These are phyloP conservation scores for Nakazawaea sp. DNA, from an alignment of 805 yeast species.

Conservation along the genomic window DNA sequence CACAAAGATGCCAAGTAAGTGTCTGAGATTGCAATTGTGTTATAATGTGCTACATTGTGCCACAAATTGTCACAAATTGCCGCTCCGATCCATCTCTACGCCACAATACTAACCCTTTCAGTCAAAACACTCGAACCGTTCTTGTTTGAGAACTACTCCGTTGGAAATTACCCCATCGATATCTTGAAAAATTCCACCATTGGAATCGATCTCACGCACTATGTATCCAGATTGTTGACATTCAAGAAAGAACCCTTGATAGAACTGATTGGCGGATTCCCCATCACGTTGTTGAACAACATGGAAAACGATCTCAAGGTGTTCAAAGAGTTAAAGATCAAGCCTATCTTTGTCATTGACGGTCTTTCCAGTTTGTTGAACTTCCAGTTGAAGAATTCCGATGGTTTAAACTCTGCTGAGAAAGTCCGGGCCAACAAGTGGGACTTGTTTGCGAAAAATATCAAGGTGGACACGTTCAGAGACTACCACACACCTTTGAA, in stretches of 20 bases:
- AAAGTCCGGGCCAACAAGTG: slow-evolving; percentile 41
- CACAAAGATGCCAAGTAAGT: slow-evolving; percentile 1
- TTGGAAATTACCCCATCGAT: slow-evolving; percentile 55
- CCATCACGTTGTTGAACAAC: slow-evolving; percentile 48
- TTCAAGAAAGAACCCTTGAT: slow-evolving; percentile 60
- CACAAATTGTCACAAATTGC: too few relatives aligned
- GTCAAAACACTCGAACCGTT: slow-evolving; percentile 60
- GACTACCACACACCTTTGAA: slow-evolving; percentile 43
- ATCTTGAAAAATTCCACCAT: slow-evolving; percentile 58
- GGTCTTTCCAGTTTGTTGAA: slow-evolving; percentile 36
- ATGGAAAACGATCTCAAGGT: slow-evolving; percentile 57
- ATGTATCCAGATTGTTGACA: slow-evolving; percentile 54
- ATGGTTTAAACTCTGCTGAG: slow-evolving; percentile 25
- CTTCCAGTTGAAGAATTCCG: slow-evolving; percentile 17
- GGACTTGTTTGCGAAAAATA: slow-evolving; percentile 30
- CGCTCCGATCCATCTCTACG: not conserved
- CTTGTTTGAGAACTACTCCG: slow-evolving; percentile 60
- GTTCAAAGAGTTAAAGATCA: slow-evolving; percentile 54
- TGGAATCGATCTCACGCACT: slow-evolving; percentile 83
- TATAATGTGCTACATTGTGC: too few relatives aligned
- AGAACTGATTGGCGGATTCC: slow-evolving; percentile 80
- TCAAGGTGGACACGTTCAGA: slow-evolving; percentile 40
- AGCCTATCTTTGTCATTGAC: slow-evolving; percentile 74
- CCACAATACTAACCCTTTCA: slow-evolving; percentile 11
- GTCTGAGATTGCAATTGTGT: too few relatives aligned